These are phyloP conservation scores for Zymoseptoria ardabiliae DNA, from an alignment of 2,329 filamentous ascomycete genomes.

Conservation along the genomic window DNA sequence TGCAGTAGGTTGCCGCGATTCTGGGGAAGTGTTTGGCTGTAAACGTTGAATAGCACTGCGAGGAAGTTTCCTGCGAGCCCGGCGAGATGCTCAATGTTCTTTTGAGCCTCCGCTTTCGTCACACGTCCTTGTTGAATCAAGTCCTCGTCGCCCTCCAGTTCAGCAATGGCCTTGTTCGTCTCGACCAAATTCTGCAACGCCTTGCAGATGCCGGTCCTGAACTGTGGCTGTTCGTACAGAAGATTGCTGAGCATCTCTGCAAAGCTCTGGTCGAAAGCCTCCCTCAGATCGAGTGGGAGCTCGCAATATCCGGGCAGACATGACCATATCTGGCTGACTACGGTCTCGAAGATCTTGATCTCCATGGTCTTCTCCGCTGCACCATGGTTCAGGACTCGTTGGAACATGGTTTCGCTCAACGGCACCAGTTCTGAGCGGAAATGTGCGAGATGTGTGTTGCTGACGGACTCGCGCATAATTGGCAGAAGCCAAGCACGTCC, in stretches of 20 bases:
- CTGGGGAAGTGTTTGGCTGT: conserved; percentile 90
- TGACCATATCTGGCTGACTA: conserved; percentile 94
- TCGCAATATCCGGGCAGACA: conserved; percentile 92
- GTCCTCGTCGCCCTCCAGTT: conserved; percentile 62
- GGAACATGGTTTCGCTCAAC: conserved; percentile 82
- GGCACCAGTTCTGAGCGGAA: conserved; percentile 84
- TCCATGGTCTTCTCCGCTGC: conserved; percentile 85
- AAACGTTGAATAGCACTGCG: conserved; percentile 97
- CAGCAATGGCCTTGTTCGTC: conserved; percentile 75
- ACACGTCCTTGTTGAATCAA: conserved; percentile 72
- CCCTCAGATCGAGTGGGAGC: conserved; percentile 63
- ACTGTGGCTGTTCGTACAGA: conserved; percentile 81
- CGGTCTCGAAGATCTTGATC: conserved; percentile 93
- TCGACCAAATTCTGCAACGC: conserved; percentile 82
- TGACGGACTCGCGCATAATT: conserved; percentile 78
- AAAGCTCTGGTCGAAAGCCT: conserved; percentile 74
- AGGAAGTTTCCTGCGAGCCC: conserved; percentile 79
- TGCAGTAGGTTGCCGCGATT: conserved; percentile 84
- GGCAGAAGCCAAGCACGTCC: conserved; percentile 94
- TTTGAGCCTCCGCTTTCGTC: conserved; percentile 63
- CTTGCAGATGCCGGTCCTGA: conserved; percentile 80
- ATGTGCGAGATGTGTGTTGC: conserved; percentile 78
- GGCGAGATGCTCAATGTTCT: conserved; percentile 76
- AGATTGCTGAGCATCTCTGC: conserved; percentile 87
- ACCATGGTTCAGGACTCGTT: conserved; percentile 77